Evolutionary conservation across 108 stramenopile species (phyloP).

Genomic region (Mediolabrus comicus): DNA sequence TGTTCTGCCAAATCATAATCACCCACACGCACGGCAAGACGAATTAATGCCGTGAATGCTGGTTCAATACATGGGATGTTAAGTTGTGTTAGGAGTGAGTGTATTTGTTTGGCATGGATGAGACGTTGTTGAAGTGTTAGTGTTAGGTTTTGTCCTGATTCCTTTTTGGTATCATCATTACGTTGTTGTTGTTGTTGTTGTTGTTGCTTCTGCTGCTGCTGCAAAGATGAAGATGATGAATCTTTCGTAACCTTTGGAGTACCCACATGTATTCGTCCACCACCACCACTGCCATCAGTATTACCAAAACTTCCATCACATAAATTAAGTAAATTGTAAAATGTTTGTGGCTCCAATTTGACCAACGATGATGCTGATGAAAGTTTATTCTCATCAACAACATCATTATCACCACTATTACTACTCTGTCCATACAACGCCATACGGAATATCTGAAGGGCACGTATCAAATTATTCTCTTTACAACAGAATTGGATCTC

Average conservation of each 20-base stretch:
- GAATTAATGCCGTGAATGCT: constrained; percentile 79
- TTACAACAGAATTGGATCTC: constrained; percentile 72
- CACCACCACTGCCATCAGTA: constrained; percentile 2
- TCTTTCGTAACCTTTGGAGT: constrained; percentile 64
- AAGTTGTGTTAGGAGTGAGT: constrained; percentile 57
- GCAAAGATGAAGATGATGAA: too few relatives aligned
- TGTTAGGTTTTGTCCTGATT: constrained; percentile 4
- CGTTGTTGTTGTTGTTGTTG: background rate
- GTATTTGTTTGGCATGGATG: constrained; percentile 65
- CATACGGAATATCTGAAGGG: constrained; percentile 53
- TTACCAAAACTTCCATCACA: constrained; percentile 67
- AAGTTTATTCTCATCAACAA: too few relatives aligned
- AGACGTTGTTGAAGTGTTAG: constrained; percentile 43
- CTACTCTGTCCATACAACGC: constrained; percentile 27
- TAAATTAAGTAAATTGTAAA: constrained; percentile 80
- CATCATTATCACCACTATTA: background rate
- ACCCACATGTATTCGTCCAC: constrained; percentile 62
- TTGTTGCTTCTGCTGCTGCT: background rate
- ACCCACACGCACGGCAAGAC: constrained; percentile 53
- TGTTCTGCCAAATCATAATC: constrained; percentile 53
- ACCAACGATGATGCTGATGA: too few relatives aligned
- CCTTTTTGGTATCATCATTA: background rate
- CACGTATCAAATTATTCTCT: constrained; percentile 57
- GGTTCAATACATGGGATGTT: constrained; percentile 75
- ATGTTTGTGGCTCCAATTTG: constrained; percentile 67